Base-by-base conservation (phyloP, 495 filamentous ascomycete species). In the Trichoderma gamsii region DNA sequence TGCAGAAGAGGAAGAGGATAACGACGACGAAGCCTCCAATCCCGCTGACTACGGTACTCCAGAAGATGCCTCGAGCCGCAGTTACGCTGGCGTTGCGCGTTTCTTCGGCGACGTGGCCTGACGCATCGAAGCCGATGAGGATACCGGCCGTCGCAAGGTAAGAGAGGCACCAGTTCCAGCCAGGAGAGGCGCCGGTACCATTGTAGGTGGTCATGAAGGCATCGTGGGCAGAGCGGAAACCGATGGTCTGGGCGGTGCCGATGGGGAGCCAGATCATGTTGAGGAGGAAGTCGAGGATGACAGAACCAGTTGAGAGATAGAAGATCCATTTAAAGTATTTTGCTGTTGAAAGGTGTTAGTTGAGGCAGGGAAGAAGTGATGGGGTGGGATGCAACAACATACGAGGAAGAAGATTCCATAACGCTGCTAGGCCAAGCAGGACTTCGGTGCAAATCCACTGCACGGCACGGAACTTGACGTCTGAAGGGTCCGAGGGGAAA, bases 1-100 rank as follows among this genome's bases (percentile, higher is more conserved):
- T 85, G 18, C 82, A 86, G 73, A 88, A 88, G 23, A 88, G 72
- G 68, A 86, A 81, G 41, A 80, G 77, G 56, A 87, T 74, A 27
- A 89, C 69, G 23, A 88, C 84, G 71, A 89, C 87, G 73, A 89
- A 88, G 23, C 88, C 86, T 72, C 88, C 88, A 38, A 89, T 59
- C 12, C 85, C 78, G 12, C 82, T 85, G 72, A 85, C 81, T 2
- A 82, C 82, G 23, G 88, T 84, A 16, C 83, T 86, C 43, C 80
- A 83, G 11, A 89, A 76, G 0, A 89, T 86, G 13, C 86, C 86
- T 43, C 88, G 82, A 2, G 86, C 86, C 0, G 86, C 86, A 23
- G 77, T 81, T 84, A 85, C 87, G 35, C 80, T 77, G n/a, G 86
- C 86, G 0, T 83, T 85, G 38, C 76, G 75, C 0, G 86, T 88